These are phyloP conservation scores for Curvularia spicifera DNA, from an alignment of 2,329 filamentous ascomycete genomes.

Conservation along the genomic window DNA sequence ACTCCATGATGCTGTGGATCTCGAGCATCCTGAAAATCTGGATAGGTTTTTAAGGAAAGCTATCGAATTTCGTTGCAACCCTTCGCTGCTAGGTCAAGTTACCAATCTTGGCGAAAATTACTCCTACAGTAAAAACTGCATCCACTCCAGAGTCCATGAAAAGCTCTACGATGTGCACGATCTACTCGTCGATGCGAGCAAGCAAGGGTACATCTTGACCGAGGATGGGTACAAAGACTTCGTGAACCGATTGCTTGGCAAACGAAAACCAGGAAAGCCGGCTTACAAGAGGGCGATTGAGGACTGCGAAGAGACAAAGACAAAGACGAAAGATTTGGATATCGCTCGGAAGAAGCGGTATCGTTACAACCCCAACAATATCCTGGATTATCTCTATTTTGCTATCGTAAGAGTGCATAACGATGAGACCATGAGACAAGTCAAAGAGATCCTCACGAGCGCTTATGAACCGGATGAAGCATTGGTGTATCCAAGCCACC, in stretches of 20 bases:
- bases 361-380: constrained; percentile 51
- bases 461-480: constrained; percentile 29
- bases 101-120: constrained; percentile 69
- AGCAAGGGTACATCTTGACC: constrained; percentile 58
- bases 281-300: constrained; percentile 45
- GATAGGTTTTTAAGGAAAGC: constrained; percentile 59
- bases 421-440: constrained; percentile 33
- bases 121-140: constrained; percentile 58
- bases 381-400: constrained; percentile 70
- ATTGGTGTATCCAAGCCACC: constrained; percentile 21
- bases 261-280: constrained; percentile 60
- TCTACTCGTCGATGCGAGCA: constrained; percentile 54
- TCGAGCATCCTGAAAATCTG: constrained; percentile 36
- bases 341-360: constrained; percentile 30
- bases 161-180: constrained; percentile 53
- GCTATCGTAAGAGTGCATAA: constrained; percentile 55
- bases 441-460: constrained; percentile 36
- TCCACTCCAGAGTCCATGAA: constrained; percentile 32
- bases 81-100: constrained; percentile 66
- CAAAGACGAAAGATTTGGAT: constrained; percentile 24
- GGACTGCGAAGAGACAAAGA: constrained; percentile 23
- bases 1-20: constrained; percentile 55
- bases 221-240: constrained; percentile 56
- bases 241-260: constrained; percentile 60
- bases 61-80: constrained; percentile 65